Percentiles rank a stretch among this genome's conserved stretches.
Evolutionary conservation across 2,329 filamentous ascomycete species (phyloP).

Genomic region (Penicillium sp.): DNA sequence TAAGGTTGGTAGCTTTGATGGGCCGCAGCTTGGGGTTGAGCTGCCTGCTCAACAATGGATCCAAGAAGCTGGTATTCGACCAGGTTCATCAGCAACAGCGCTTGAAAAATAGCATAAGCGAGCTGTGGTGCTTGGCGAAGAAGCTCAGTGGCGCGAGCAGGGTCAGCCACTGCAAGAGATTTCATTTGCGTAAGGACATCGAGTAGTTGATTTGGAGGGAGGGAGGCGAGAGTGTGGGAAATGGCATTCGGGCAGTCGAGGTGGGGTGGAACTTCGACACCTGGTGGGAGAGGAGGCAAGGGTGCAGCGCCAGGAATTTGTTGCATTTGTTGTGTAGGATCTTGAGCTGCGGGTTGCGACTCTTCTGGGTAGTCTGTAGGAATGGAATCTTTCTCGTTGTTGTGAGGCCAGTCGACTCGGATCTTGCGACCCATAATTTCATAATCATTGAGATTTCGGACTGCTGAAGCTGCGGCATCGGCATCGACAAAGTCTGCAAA

Average conservation of each 20-base stretch:
- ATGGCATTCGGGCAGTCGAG: slow-evolving; percentile 88
- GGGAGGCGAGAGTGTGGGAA: slow-evolving; percentile 81
- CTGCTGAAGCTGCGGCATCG: slow-evolving; percentile 88
- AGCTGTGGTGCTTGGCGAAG: slow-evolving; percentile 88
- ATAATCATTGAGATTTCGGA: slow-evolving; percentile 92
- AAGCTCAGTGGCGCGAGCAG: slow-evolving; percentile 79
- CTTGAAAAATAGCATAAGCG: slow-evolving; percentile 92
- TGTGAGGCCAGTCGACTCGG: slow-evolving; percentile 93
- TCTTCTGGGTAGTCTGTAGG: slow-evolving; percentile 51
- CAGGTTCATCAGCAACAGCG: slow-evolving; percentile 86
- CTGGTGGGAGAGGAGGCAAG: slow-evolving; percentile 79
- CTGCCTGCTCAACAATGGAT: slow-evolving; percentile 70
- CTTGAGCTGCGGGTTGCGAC: slow-evolving; percentile 34
- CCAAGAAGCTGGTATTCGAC: slow-evolving; percentile 82
- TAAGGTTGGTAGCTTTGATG: slow-evolving; percentile 43
- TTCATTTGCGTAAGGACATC: slow-evolving; percentile 97
- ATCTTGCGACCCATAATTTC: slow-evolving; percentile 95
- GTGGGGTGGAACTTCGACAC: slow-evolving; percentile 79
- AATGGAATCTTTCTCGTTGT: slow-evolving; percentile 73
- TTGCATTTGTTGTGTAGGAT: slow-evolving; percentile 37
- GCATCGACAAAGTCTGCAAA: slow-evolving; percentile 95
- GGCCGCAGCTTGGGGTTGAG: slow-evolving; percentile 44
- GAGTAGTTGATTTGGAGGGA: slow-evolving; percentile 85
- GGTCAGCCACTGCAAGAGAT: slow-evolving; percentile 77
- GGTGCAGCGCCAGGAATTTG: slow-evolving; percentile 49